These are phyloP conservation scores for Pulveroboletus sp. DNA, from an alignment of 768 basidiomycete genomes.

Conservation along the genomic window DNA sequence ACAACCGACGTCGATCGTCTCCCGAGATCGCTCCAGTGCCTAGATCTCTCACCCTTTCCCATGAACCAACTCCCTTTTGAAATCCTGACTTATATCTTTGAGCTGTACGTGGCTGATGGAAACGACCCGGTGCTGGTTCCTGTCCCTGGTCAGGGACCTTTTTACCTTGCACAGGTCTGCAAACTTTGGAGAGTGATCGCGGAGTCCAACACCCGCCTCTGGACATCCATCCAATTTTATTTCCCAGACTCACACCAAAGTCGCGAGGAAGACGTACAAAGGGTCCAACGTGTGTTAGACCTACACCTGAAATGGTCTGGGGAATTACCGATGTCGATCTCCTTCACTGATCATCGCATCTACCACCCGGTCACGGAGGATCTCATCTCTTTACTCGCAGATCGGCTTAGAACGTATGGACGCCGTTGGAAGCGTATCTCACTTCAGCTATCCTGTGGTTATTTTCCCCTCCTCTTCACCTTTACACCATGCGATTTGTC, in stretches of 20 bases:
- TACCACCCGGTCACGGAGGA: slow-evolving; percentile 1
- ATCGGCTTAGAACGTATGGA: slow-evolving; percentile 8
- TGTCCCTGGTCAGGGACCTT: neutral
- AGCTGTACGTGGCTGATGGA: neutral
- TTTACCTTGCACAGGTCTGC: slow-evolving; percentile 18
- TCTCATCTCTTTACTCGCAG: slow-evolving; percentile 10
- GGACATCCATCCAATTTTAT: slow-evolving; percentile 19
- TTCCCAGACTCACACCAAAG: neutral
- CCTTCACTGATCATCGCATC: slow-evolving; percentile 13
- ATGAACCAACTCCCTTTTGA: slow-evolving; percentile 22
- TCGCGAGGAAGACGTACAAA: slow-evolving; percentile 2
- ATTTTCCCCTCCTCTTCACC: slow-evolving; percentile 13
- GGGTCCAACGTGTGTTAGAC: slow-evolving; percentile 3
- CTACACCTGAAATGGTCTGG: slow-evolving; percentile 13
- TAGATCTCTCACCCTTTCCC: neutral
- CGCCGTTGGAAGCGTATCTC: slow-evolving; percentile 16
- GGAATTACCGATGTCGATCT: slow-evolving; percentile 11
- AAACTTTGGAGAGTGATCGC: slow-evolving; percentile 17
- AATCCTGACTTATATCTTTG: slow-evolving; percentile 30
- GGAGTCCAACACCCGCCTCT: slow-evolving; percentile 15
- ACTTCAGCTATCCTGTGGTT: slow-evolving; percentile 6
- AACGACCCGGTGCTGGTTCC: neutral
- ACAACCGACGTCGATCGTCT: neutral
- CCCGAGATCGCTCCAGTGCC: neutral
- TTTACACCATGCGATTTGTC: slow-evolving; percentile 16